These are phyloP conservation scores for Plantago elongata DNA, from an alignment of 257 asterid species.

Conservation along the genomic window DNA sequence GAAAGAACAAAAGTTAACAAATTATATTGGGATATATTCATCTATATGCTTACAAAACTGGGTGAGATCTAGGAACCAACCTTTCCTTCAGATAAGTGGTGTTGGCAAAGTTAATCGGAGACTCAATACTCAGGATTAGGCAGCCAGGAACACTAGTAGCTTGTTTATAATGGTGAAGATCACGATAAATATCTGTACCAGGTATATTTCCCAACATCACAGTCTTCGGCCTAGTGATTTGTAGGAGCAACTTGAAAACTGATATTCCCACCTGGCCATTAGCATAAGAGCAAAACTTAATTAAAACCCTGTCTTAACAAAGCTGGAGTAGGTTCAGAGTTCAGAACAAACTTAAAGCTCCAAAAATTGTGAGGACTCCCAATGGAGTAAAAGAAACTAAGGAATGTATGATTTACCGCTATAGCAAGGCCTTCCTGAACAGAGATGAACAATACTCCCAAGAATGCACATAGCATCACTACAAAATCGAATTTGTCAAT, in stretches of 20 bases:
- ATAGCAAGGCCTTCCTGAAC: conserved; percentile 76
- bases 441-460: conserved; percentile 78
- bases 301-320: too few relatives aligned
- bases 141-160: conserved; percentile 57
- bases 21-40: not conserved
- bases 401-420: conserved; percentile 41
- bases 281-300: not conserved
- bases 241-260: conserved; percentile 57
- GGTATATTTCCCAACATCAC: conserved; percentile 73
- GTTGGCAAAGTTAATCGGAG: conserved; percentile 83
- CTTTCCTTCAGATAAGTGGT: conserved; percentile 81
- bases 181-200: conserved; percentile 62
- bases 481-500: conserved; percentile 74
- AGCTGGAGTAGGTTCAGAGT: too few relatives aligned
- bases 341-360: too few relatives aligned
- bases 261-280: conserved; percentile 67
- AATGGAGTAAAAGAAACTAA: not conserved
- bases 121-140: conserved; percentile 65
- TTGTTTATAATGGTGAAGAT: conserved; percentile 66
- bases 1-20: not conserved
- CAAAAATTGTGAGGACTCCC: too few relatives aligned
- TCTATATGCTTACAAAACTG: not conserved
- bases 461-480: conserved; percentile 64
- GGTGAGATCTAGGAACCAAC: conserved; percentile 26
- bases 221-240: conserved; percentile 80